phyloP scores from a whole-genome alignment of 129 eudicot species.

The Chrysanthemum makinoi region DNA sequence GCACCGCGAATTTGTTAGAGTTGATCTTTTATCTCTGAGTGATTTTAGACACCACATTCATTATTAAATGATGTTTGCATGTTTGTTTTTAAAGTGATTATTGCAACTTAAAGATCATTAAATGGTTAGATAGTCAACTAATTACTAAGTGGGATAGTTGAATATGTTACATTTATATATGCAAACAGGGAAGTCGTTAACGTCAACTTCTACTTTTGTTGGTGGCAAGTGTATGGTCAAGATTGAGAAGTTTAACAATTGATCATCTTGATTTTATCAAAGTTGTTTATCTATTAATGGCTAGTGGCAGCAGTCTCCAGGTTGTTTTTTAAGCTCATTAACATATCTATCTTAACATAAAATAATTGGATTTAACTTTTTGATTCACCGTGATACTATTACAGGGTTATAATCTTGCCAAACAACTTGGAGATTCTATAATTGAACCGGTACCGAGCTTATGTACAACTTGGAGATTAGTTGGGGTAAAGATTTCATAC shows the following conservation, averaged over 20 bases:
- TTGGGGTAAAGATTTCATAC: conserved; percentile 56
- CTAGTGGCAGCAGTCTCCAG: conserved; percentile 92
- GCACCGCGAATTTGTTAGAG: background rate
- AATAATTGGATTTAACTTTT: conserved; percentile 2
- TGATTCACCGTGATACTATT: conserved; percentile 18
- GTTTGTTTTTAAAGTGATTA: background rate
- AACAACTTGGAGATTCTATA: conserved; percentile 90
- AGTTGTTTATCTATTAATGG: conserved; percentile 70
- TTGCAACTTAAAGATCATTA: background rate
- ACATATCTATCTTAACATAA: conserved; percentile 5
- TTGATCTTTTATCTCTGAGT: background rate
- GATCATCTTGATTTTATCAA: conserved; percentile 64
- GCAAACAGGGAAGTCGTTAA: conserved; percentile 83
- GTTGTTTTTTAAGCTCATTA: conserved; percentile 30
- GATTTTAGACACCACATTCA: background rate
- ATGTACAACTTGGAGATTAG: conserved; percentile 77
- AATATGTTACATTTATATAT: no score
- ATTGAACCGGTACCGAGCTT: conserved; percentile 90
- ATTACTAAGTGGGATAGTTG: no score
- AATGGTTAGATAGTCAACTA: no score
- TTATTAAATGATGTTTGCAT: background rate
- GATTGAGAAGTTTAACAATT: conserved; percentile 66
- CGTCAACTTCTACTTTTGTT: conserved; percentile 51
- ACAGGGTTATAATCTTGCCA: conserved; percentile 83
- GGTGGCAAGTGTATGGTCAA: conserved; percentile 60